A percentile compares a stretch with the other conserved stretches of the same genome.
Conservation (phyloP, 2,329 filamentous ascomycete genomes). For the Pseudomassariella vexata region DNA sequence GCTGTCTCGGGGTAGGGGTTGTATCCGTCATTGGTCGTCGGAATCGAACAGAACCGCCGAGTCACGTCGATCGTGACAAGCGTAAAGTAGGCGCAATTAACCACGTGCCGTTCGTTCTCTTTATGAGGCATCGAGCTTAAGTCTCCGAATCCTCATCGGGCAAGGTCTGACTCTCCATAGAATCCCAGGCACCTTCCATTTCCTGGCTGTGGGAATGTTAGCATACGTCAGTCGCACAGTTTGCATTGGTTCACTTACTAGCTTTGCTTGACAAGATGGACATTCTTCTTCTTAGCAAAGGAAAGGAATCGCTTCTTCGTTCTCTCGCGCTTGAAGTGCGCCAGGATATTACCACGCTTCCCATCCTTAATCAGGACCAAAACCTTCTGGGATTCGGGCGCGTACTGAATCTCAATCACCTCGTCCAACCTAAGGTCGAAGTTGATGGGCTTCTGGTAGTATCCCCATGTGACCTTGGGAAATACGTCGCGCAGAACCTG, state of each 20-base stretch:
- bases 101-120: too few species aligned
- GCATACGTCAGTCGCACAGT: background rate
- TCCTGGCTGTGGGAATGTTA: constrained; percentile 11
- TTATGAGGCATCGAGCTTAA: too few species aligned
- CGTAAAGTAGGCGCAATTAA: too few species aligned
- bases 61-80: too few species aligned
- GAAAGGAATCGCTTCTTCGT: constrained; percentile 47
- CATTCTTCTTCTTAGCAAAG: constrained; percentile 37
- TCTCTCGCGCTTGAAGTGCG: constrained; percentile 44
- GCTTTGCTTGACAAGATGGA: constrained; percentile 32
- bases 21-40: too few species aligned
- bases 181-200: constrained; percentile 20
- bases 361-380: constrained; percentile 32
- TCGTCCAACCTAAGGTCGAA: constrained; percentile 44
- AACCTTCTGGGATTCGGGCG: constrained; percentile 34
- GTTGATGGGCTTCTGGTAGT: constrained; percentile 43
- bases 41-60: too few species aligned
- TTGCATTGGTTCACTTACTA: constrained; percentile 28
- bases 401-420: constrained; percentile 39
- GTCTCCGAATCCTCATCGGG: constrained; percentile 16
- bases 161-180: constrained; percentile 20
- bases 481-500: constrained; percentile 42
- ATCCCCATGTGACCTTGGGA: constrained; percentile 38
- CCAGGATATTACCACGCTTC: constrained; percentile 40
- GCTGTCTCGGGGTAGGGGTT: too few species aligned